phyloP scores from a whole-genome alignment of 2,329 filamentous ascomycete species.

The Cladosporium sp. region DNA sequence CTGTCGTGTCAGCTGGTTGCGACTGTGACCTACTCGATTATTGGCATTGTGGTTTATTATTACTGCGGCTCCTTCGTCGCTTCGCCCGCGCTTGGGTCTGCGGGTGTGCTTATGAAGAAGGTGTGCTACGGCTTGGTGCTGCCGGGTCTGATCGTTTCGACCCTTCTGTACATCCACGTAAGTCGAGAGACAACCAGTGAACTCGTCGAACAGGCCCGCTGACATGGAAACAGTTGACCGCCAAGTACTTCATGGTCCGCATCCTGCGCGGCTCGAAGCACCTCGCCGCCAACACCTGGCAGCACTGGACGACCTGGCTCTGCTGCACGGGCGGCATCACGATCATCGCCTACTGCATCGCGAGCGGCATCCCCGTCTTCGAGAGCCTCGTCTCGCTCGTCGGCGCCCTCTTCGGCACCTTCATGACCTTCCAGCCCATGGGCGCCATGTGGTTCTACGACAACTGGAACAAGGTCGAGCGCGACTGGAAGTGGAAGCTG shows the following conservation, averaged over 20 bases:
- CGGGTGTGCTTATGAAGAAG: slow-evolving; percentile 54
- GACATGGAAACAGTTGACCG: slow-evolving; percentile 28
- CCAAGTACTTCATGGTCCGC: slow-evolving; percentile 51
- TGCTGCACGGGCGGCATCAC: slow-evolving; percentile 37
- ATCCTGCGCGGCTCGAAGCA: slow-evolving; percentile 46
- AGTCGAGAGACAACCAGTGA: background rate
- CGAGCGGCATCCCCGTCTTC: slow-evolving; percentile 46
- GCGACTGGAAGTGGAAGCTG: slow-evolving; percentile 31
- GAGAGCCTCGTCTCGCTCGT: slow-evolving; percentile 45
- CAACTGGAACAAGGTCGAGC: slow-evolving; percentile 32
- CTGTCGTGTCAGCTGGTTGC: slow-evolving; percentile 53
- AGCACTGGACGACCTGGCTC: slow-evolving; percentile 49
- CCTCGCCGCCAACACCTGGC: slow-evolving; percentile 42
- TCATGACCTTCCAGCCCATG: slow-evolving; percentile 40
- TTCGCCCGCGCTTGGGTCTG: slow-evolving; percentile 54
- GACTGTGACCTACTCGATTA: slow-evolving; percentile 49
- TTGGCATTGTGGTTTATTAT: slow-evolving; percentile 53
- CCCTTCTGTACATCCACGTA: slow-evolving; percentile 20
- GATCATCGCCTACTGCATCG: slow-evolving; percentile 43
- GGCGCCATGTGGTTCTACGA: slow-evolving; percentile 43
- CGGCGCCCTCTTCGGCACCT: slow-evolving; percentile 42
- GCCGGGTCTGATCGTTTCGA: slow-evolving; percentile 46
- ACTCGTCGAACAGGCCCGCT: background rate
- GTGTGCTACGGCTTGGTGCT: slow-evolving; percentile 54
- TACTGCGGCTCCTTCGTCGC: slow-evolving; percentile 58